Percentiles rank a stretch among this genome's conserved stretches.
Conservation (phyloP, 352 stramenopile genomes). For the Globisporangium camurandrum region DNA sequence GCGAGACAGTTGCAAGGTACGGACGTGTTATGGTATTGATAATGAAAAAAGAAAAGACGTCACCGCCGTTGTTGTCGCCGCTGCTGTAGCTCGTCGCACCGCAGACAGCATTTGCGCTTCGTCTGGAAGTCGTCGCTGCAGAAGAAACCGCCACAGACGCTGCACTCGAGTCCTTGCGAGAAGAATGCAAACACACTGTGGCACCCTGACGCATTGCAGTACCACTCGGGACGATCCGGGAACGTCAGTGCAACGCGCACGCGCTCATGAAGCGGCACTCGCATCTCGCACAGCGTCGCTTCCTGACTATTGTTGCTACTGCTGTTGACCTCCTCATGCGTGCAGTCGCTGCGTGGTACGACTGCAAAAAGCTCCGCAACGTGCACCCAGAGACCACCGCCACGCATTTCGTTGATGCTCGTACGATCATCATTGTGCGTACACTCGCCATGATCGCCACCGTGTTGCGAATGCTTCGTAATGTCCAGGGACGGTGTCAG, state of each 20-base stretch:
- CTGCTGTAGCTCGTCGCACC: conserved; percentile 9
- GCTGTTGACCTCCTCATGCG: too few relatives aligned
- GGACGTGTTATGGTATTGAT: background rate
- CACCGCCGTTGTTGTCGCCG: background rate
- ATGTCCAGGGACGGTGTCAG: conserved; percentile 2
- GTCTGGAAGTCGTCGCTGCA: conserved; percentile 42
- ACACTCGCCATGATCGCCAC: too few relatives aligned
- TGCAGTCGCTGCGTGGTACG: background rate
- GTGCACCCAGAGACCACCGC: background rate
- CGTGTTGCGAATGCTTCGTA: conserved; percentile 17
- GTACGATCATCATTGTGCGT: too few relatives aligned
- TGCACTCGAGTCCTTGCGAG: conserved; percentile 38
- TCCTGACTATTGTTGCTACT: background rate
- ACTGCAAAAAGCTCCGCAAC: conserved; percentile 5
- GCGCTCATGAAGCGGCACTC: too few relatives aligned
- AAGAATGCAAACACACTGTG: conserved; percentile 68
- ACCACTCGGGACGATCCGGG: conserved; percentile 57
- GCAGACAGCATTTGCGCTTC: conserved; percentile 25
- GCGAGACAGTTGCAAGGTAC: background rate
- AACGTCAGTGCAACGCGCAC: conserved; percentile 30
- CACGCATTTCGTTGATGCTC: background rate
- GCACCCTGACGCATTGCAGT: conserved; percentile 56
- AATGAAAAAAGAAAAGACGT: too few relatives aligned
- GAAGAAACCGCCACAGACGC: conserved; percentile 42
- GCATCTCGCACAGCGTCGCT: too few relatives aligned